A percentile compares a stretch with the other conserved stretches of the same genome.
phyloP scores from a whole-genome alignment of 2,329 filamentous ascomycete genomes.

The Drechslerella stenobrocha region DNA sequence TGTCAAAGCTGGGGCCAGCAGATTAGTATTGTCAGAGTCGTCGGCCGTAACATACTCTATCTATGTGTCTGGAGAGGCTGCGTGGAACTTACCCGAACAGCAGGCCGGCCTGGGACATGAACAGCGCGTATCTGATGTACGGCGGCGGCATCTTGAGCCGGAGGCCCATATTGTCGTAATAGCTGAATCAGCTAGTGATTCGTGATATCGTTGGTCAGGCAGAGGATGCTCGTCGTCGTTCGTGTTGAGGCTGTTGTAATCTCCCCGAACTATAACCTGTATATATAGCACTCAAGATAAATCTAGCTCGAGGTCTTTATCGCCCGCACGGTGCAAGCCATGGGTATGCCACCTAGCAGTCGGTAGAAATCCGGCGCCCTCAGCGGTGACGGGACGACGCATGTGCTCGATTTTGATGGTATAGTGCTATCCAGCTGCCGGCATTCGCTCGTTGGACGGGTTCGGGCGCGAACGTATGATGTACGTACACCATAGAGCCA shows the following conservation, averaged over 20 bases:
- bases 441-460: too few relatives aligned
- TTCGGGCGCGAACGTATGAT: too few relatives aligned
- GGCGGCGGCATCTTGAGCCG: conserved; percentile 24
- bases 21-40: not conserved
- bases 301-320: not conserved
- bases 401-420: not conserved
- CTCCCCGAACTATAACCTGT: too few relatives aligned
- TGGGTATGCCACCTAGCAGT: not conserved
- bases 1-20: conserved; percentile 56
- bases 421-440: too few relatives aligned
- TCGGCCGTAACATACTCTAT: not conserved
- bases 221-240: not conserved
- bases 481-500: too few relatives aligned
- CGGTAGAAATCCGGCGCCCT: conserved; percentile 27
- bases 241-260: not conserved
- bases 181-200: not conserved
- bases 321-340: not conserved
- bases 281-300: too few relatives aligned
- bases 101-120: conserved; percentile 39
- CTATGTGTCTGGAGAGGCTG: not conserved
- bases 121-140: conserved; percentile 44
- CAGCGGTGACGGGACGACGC: conserved; percentile 26
- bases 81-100: conserved; percentile 30
- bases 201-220: not conserved
- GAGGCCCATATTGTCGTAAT: conserved; percentile 21